These are phyloP conservation scores for Rhizopogon vinicolor DNA, from an alignment of 768 basidiomycete genomes.

Conservation along the genomic window DNA sequence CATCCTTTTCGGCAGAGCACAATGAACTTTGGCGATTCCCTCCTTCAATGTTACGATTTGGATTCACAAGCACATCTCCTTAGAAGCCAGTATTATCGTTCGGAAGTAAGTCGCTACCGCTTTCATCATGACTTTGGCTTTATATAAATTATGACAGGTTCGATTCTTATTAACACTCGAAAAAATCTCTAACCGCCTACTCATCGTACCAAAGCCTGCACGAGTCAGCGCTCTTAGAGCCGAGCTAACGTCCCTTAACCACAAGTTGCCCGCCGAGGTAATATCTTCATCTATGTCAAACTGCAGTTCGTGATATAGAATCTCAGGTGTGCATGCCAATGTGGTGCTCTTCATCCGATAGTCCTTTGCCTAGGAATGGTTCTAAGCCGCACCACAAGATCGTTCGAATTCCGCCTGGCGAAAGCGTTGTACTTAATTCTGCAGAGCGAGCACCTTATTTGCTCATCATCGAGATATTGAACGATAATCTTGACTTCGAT, in stretches of 20 bases:
- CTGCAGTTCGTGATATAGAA: conserved; percentile 6
- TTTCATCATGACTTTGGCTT: neutral
- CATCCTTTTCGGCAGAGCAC: conserved; percentile 42
- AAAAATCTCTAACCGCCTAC: conserved; percentile 85
- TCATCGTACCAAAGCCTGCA: conserved; percentile 91
- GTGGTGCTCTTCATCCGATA: conserved; percentile 79
- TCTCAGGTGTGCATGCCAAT: conserved; percentile 79
- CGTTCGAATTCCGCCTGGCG: conserved; percentile 95
- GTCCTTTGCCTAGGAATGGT: conserved; percentile 28
- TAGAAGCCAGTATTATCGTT: conserved; percentile 82
- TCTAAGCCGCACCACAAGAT: conserved; percentile 85
- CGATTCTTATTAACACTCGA: conserved; percentile 87
- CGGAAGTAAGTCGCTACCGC: conserved; percentile 52
- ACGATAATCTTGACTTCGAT: conserved; percentile 90
- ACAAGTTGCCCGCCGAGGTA: conserved; percentile 95
- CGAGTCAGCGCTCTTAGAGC: conserved; percentile 95
- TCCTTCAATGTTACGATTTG: conserved; percentile 66
- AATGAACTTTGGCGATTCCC: conserved; percentile 42
- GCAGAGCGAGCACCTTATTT: conserved; percentile 95
- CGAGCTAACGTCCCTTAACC: conserved; percentile 92
- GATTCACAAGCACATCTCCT: conserved; percentile 69
- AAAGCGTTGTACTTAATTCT: conserved; percentile 96
- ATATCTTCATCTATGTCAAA: conserved; percentile 10
- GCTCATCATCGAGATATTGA: conserved; percentile 85
- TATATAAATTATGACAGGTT: conserved; percentile 42